phyloP scores from a whole-genome alignment of 805 yeast species.

The Yamadazyma kitorensis region DNA sequence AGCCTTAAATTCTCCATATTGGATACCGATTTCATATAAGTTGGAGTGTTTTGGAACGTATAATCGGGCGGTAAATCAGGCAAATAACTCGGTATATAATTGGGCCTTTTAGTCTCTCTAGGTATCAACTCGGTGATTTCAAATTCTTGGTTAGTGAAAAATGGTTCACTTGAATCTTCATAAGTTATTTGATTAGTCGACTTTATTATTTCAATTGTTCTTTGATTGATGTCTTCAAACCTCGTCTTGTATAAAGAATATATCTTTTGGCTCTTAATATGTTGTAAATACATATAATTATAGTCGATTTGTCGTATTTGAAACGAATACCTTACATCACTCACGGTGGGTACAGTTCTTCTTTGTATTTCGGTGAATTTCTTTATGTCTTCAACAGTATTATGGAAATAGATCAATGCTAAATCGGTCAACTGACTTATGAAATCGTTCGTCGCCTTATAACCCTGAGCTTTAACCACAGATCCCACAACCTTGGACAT shows the following conservation, averaged over 20 bases:
- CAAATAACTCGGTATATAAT: constrained; percentile 67
- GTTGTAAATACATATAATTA: constrained; percentile 38
- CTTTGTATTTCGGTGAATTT: constrained; percentile 59
- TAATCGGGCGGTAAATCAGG: constrained; percentile 94
- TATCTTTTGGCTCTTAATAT: constrained; percentile 10
- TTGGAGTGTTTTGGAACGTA: constrained; percentile 78
- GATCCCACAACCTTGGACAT: constrained; percentile 27
- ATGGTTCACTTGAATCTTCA: constrained; percentile 45
- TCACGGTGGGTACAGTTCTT: constrained; percentile 50
- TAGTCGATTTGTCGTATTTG: constrained; percentile 41
- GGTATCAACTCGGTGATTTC: constrained; percentile 56
- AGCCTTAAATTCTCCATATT: constrained; percentile 73
- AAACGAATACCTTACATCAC: constrained; percentile 48
- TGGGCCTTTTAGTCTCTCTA: constrained; percentile 36
- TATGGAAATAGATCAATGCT: constrained; percentile 28
- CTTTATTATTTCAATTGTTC: constrained; percentile 14
- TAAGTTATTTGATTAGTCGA: constrained; percentile 7
- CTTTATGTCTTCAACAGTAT: constrained; percentile 42
- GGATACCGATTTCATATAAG: constrained; percentile 55
- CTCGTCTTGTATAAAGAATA: constrained; percentile 11
- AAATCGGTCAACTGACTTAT: constrained; percentile 28
- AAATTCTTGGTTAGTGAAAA: constrained; percentile 51
- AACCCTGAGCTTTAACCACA: constrained; percentile 20
- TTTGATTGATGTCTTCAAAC: constrained; percentile 9
- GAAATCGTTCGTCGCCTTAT: constrained; percentile 24